A percentile compares a stretch with the other conserved stretches of the same genome.
Conservation (phyloP, 1,139 yeast species). For the Taphrina pruni region DNA sequence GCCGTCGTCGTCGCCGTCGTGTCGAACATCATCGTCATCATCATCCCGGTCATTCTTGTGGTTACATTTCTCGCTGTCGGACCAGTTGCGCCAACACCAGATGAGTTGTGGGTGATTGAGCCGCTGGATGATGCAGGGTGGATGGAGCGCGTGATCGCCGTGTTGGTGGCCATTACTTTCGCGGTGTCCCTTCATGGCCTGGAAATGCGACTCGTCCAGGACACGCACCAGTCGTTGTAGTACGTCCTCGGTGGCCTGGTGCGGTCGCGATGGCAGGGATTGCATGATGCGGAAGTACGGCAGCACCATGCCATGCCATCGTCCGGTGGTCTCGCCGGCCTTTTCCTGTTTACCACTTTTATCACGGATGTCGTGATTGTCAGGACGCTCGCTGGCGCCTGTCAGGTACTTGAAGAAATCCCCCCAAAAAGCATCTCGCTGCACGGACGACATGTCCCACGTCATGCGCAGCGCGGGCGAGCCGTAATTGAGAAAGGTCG, state of each 20-base stretch:
- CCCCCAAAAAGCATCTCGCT: not conserved
- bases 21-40: not conserved
- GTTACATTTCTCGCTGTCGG: not conserved
- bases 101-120: not conserved
- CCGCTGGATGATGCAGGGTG: not conserved
- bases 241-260: not conserved
- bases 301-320: conserved; percentile 4
- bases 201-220: conserved; percentile 11
- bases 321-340: too few relatives aligned
- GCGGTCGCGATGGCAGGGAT: conserved; percentile 8
- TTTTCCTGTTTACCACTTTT: too few relatives aligned
- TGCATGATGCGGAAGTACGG: conserved; percentile 24
- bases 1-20: not conserved
- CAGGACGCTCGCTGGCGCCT: not conserved
- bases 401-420: not conserved
- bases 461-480: not conserved
- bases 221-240: not conserved
- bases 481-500: not conserved
- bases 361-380: too few relatives aligned
- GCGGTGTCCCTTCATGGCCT: conserved; percentile 7
- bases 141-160: conserved; percentile 22
- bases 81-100: conserved; percentile 25
- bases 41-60: not conserved
- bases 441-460: not conserved
- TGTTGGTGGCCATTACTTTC: conserved; percentile 23